Percentiles rank a stretch among this genome's conserved stretches.
Conservation (phyloP, 345 rosid species). For the Durio zibethinus region DNA sequence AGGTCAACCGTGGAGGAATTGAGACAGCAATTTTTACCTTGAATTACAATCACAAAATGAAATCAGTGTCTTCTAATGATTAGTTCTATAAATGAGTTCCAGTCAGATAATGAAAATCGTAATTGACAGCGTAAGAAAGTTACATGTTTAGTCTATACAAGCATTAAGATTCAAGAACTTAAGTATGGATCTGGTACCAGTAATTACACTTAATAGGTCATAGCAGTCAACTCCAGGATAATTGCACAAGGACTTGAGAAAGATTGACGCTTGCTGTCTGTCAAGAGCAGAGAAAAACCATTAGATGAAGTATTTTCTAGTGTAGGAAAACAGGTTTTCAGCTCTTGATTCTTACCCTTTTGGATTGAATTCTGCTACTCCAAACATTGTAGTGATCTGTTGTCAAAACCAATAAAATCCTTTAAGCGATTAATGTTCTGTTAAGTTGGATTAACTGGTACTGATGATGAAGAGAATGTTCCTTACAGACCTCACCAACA, state of each 20-base stretch:
- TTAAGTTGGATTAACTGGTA: not conserved
- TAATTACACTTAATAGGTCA: conserved; percentile 55
- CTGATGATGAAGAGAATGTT: not conserved
- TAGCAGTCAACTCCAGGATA: conserved; percentile 71
- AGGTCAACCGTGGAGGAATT: conserved; percentile 58
- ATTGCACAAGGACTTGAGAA: conserved; percentile 52
- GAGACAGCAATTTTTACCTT: conserved; percentile 87
- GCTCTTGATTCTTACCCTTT: conserved; percentile 46
- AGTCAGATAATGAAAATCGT: not conserved
- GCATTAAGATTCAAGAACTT: not conserved
- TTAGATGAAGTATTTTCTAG: not conserved
- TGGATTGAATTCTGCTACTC: conserved; percentile 79
- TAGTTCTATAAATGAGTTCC: not conserved
- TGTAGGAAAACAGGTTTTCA: not conserved
- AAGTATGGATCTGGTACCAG: conserved; percentile 41
- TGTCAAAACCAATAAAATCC: not conserved
- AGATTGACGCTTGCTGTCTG: conserved; percentile 48
- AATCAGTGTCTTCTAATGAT: not conserved
- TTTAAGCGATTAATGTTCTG: not conserved
- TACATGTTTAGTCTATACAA: not conserved
- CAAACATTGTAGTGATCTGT: conserved; percentile 52
- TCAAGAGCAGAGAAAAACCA: not conserved
- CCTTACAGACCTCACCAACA: conserved; percentile 62
- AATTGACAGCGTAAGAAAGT: not conserved
- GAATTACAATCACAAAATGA: not conserved